phyloP scores from a whole-genome alignment of 2,329 filamentous ascomycete genomes.

The Penicillium sp. region DNA sequence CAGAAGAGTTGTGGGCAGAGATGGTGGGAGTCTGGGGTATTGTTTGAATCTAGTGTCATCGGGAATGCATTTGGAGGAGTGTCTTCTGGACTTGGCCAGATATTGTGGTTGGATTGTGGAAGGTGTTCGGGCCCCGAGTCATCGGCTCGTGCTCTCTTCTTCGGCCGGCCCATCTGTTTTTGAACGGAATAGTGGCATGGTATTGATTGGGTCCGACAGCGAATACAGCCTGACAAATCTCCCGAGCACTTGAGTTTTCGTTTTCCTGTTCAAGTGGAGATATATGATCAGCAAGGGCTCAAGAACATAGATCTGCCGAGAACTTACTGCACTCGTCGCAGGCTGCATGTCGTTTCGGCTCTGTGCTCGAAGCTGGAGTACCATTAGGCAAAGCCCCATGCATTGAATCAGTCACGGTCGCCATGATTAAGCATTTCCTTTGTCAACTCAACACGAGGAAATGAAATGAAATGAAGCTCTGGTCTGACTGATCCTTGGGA shows the following conservation, averaged over 20 bases:
- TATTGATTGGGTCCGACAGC: conserved; percentile 48
- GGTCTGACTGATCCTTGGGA: no score
- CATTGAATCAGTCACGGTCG: conserved; percentile 8
- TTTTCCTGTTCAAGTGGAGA: conserved; percentile 38
- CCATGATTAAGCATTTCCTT: conserved; percentile 16
- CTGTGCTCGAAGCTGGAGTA: conserved; percentile 13
- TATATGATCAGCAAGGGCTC: conserved; percentile 22
- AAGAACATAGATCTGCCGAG: neutral
- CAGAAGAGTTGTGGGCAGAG: conserved; percentile 33
- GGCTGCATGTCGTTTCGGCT: conserved; percentile 50
- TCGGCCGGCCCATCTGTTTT: conserved; percentile 55
- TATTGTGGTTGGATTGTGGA: conserved; percentile 17
- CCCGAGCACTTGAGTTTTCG: conserved; percentile 55
- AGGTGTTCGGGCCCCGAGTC: conserved; percentile 25
- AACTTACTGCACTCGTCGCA: conserved; percentile 55
- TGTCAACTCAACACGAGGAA: neutral
- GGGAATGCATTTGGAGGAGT: conserved; percentile 21
- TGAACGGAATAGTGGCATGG: conserved; percentile 52
- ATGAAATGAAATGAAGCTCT: no score
- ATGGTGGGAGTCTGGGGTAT: conserved; percentile 28
- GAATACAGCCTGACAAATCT: conserved; percentile 46
- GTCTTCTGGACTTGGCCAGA: conserved; percentile 30
- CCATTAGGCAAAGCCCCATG: neutral
- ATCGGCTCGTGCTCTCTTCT: conserved; percentile 42
- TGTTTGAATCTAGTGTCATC: conserved; percentile 19